Percentiles rank a stretch among this genome's conserved stretches.
Conservation (phyloP, 768 basidiomycete species). For the Russula olivacea region DNA sequence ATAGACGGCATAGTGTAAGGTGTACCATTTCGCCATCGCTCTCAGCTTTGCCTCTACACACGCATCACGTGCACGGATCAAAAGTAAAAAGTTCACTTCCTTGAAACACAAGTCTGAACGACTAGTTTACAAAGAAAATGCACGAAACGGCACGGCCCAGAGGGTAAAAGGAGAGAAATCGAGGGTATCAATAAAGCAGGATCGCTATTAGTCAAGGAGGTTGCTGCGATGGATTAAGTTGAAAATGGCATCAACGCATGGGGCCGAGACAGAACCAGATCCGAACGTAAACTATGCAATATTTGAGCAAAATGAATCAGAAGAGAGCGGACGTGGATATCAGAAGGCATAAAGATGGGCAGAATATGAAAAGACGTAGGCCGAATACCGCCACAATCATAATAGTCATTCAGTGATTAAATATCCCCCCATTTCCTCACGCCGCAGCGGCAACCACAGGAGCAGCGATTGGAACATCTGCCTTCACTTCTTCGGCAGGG, state of each 20-base stretch:
- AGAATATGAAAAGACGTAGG: constrained; percentile 26
- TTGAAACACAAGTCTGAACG: constrained; percentile 30
- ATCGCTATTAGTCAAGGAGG: constrained; percentile 63
- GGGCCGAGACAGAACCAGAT: constrained; percentile 48
- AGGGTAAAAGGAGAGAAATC: constrained; percentile 38
- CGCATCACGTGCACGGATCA: constrained; percentile 3
- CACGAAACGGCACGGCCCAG: constrained; percentile 52
- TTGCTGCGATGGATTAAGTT: constrained; percentile 56
- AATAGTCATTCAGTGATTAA: constrained; percentile 33
- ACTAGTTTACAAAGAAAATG: constrained; percentile 42
- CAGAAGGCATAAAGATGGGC: constrained; percentile 32
- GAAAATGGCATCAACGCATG: constrained; percentile 49
- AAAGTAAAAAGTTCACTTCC: neutral
- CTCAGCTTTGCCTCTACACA: neutral
- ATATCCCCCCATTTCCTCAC: constrained; percentile 51
- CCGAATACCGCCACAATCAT: constrained; percentile 26
- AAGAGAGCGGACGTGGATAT: constrained; percentile 33
- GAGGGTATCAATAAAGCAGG: constrained; percentile 39
- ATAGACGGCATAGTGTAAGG: neutral
- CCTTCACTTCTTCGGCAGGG: constrained; percentile 32
- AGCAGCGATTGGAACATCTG: constrained; percentile 45
- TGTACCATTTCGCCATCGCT: neutral
- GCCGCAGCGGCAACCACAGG: constrained; percentile 77
- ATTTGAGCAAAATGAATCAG: constrained; percentile 26
- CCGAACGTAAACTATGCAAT: constrained; percentile 46